Evolutionary conservation across 2,329 filamentous ascomycete species (phyloP), one percentile per base, ranked within the genome.

Genomic region (Sordariomycetes sp.): DNA sequence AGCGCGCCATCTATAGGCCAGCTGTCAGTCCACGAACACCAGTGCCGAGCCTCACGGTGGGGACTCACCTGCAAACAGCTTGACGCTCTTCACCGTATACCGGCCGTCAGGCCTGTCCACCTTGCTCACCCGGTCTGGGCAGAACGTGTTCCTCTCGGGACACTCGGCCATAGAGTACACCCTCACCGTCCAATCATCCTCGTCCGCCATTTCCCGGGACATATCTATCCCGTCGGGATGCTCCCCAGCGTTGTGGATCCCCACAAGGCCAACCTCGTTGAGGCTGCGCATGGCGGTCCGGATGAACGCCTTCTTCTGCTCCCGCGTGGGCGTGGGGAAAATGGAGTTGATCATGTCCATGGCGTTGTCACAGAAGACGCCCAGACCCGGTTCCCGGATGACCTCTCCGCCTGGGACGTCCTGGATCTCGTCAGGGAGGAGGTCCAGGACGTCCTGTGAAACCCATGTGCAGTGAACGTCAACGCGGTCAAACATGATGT

Each of bases 341-440:
- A 80, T 64, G 2, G 74, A 70, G 59, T 76, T 72, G 40, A 87
- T 76, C 55, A 85, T 68, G 51, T 85, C 81, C 79, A 88, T 87
- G 25, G 86, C 85, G 65, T 88, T 88, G 68, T 89, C 86, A 65
- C 86, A 89, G 63, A 89, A 88, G 11, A 89, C 85, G 50, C 86
- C 86, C 64, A 79, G 75, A 0, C 83, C 83, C 0, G 85, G 85
- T 3, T 81, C 71, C 34, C 78, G 75, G 16, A 86, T 68, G 12
- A 88, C 78, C 60, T 87, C 83, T 1, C 86, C 86, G 12, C 85
- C 86, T 1, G 83, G 82, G 5, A 81, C 67, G 59, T 80, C 76
- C 1, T 76, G 72, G 28, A 79, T 62, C 10, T 79, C 74, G 1
- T 71, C 64, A 0, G 84, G 79, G 6, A 89, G 76, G 1, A 88